Base-by-base conservation (phyloP, 805 yeast species). In the Starmera quercuum region DNA sequence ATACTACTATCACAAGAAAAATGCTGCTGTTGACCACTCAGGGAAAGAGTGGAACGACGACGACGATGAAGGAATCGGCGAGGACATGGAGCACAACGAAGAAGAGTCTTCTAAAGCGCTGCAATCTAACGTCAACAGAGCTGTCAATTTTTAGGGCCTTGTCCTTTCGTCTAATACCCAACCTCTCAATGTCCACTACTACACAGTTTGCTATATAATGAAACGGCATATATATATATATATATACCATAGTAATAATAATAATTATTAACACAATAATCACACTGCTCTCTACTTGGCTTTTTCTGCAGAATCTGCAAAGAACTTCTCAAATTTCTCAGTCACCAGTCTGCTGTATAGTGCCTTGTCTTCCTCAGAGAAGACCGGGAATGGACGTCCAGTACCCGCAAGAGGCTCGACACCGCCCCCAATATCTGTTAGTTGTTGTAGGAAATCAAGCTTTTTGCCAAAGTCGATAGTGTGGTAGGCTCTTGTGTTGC, bases 381-480 rank as follows among this genome's bases (percentile, higher is more conserved):
- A 41, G n/a, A 16, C 25, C 5, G 56, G 56, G 42, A 49, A 51
- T 13, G 37, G 40, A 30, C 54, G 35, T 5, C 56, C 56, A 20
- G 5, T 29, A 16, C 40, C 40, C n/a, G 23, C 37, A n/a, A 37
- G 23, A 17, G 42, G 40, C 20, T 32, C 26, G 17, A 32, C 30
- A 1, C 51, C 51, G 12, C 57, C 56, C 11, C 64, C 64, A 16
- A 58, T 26, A 6, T 40, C 29, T 2, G 47, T 47, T 24, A 63
- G 42, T 2, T 30, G 42, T 4, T 43, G 35, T 36, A 56, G 36
- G 32, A 51, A 61, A 1, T 41, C 43, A 3, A 56, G 39, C 4
- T 64, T 64, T 20, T 49, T 57, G 6, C 31, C 44, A 16, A 47
- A 41, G 5, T 61, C 66, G 32, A 63, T 61, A 6, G 64, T 58